A percentile compares a stretch with the other conserved stretches of the same genome.
Conservation (phyloP, 192 early-diverging fungal genomes). For the Backusella macrospora region DNA sequence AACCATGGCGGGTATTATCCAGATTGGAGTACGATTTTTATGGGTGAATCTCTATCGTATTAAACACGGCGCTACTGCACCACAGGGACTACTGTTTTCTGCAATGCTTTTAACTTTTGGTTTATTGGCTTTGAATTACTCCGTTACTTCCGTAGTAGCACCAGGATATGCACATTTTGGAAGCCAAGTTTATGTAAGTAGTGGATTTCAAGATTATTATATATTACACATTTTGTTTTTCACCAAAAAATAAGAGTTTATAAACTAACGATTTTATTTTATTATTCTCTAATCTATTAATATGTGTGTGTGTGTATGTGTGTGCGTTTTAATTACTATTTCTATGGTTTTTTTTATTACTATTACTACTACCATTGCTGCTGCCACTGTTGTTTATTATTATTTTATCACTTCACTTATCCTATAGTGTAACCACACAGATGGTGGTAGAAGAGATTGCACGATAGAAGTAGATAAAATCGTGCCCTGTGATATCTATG, state of each 20-base stretch:
- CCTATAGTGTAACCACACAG: slow-evolving; percentile 51
- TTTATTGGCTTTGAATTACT: slow-evolving; percentile 51
- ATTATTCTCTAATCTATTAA: too few relatives aligned
- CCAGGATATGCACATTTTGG: slow-evolving; percentile 63
- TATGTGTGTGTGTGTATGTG: too few relatives aligned
- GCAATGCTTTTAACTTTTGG: slow-evolving; percentile 51
- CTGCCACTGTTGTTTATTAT: slow-evolving; percentile 3
- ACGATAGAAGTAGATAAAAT: slow-evolving; percentile 48
- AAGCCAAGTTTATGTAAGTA: slow-evolving; percentile 58
- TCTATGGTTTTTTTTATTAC: background rate
- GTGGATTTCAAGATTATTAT: background rate
- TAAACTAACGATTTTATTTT: background rate
- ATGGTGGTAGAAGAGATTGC: slow-evolving; percentile 43
- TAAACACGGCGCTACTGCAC: slow-evolving; percentile 45
- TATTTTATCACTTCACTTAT: background rate
- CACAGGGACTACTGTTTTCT: slow-evolving; percentile 57
- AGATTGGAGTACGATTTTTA: slow-evolving; percentile 56
- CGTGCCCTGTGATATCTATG: slow-evolving; percentile 57
- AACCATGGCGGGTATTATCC: slow-evolving; percentile 52
- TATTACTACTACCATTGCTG: background rate
- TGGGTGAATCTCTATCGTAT: slow-evolving; percentile 55
- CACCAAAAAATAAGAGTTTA: background rate
- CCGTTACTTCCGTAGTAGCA: slow-evolving; percentile 54
- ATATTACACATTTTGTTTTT: slow-evolving; percentile 4
- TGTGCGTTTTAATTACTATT: background rate